A percentile compares a stretch with the other conserved stretches of the same genome.
These are phyloP conservation scores for Melanogaster broomeanus DNA, from an alignment of 768 basidiomycete genomes.

Conservation along the genomic window DNA sequence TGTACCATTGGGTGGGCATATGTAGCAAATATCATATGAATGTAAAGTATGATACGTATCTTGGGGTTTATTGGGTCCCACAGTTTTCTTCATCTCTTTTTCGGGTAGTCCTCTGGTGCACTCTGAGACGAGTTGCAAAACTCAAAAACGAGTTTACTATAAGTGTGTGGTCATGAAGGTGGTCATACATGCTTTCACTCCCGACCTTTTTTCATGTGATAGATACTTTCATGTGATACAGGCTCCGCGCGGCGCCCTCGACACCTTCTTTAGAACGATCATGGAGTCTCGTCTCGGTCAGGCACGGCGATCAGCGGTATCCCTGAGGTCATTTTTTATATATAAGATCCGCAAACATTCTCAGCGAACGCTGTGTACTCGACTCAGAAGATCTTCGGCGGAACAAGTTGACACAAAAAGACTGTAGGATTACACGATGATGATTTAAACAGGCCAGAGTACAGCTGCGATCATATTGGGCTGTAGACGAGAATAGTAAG, in stretches of 20 bases:
- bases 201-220: background rate
- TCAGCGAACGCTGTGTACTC: slow-evolving; percentile 14
- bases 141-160: too few species aligned
- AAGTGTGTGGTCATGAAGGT: too few species aligned
- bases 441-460: slow-evolving; percentile 1
- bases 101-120: background rate
- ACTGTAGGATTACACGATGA: slow-evolving; percentile 22
- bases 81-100: slow-evolving; percentile 3
- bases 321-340: slow-evolving; percentile 13
- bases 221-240: slow-evolving; percentile 18
- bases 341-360: slow-evolving; percentile 5
- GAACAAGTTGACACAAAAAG: slow-evolving; percentile 6
- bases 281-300: background rate
- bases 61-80: slow-evolving; percentile 13
- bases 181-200: too few species aligned
- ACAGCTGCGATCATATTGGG: slow-evolving; percentile 25
- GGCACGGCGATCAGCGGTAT: slow-evolving; percentile 2
- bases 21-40: slow-evolving; percentile 39
- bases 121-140: background rate
- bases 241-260: slow-evolving; percentile 3
- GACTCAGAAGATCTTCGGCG: slow-evolving; percentile 18
- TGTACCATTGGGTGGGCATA: slow-evolving; percentile 23
- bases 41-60: slow-evolving; percentile 34
- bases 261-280: background rate
- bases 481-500: slow-evolving; percentile 14